Evolutionary conservation across 1,284 basidiomycete genomes (phyloP).

Genomic region (Apiotrichum brassicae): DNA sequence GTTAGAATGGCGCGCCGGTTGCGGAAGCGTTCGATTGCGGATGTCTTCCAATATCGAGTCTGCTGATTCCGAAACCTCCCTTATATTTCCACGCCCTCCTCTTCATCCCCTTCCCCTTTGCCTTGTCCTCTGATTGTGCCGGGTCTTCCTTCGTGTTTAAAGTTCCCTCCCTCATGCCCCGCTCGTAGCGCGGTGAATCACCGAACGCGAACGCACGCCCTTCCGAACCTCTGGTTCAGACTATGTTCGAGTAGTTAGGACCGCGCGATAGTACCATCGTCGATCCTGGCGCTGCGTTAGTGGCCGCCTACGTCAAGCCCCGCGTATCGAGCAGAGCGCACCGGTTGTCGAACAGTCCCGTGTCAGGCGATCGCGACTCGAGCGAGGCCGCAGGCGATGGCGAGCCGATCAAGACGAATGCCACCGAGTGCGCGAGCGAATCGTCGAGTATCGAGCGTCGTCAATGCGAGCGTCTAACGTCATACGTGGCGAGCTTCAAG

Average conservation of each 20-base stretch:
- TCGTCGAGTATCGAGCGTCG: not conserved
- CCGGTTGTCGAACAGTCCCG: not conserved
- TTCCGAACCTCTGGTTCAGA: not conserved
- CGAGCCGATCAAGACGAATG: not conserved
- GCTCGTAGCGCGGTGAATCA: conserved; percentile 3
- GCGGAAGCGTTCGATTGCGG: no score
- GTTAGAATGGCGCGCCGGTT: no score
- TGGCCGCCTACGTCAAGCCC: not conserved
- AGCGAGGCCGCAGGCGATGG: not conserved
- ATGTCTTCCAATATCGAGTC: no score
- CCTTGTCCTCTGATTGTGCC: not conserved
- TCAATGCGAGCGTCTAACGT: no score
- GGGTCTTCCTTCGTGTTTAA: not conserved
- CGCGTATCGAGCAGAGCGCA: not conserved
- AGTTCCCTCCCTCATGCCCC: conserved; percentile 12
- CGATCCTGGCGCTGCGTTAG: not conserved
- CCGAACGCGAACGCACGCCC: not conserved
- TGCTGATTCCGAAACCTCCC: no score
- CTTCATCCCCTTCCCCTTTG: not conserved
- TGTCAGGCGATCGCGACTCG: not conserved
- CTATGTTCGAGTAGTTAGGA: not conserved
- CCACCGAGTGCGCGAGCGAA: not conserved
- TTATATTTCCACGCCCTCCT: not conserved
- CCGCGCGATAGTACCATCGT: not conserved
- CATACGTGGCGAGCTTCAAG: no score